Conservation (phyloP, 2,329 filamentous ascomycete genomes). For the Pestalotiopsis sp. region DNA sequence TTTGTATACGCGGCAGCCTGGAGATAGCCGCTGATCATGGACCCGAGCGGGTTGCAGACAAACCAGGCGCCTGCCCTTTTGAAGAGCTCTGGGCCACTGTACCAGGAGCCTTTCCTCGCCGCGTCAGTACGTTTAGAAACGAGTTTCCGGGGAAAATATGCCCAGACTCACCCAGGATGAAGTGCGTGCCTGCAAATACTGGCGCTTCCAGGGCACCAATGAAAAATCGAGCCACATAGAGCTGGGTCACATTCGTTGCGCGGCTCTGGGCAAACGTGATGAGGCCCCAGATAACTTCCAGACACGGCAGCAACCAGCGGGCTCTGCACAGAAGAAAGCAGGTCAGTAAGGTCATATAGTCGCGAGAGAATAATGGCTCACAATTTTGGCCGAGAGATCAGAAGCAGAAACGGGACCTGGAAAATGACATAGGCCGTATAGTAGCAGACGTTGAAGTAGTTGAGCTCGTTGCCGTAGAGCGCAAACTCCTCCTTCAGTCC, state of each 20-base stretch:
- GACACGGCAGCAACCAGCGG: slow-evolving; percentile 32
- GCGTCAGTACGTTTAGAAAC: neutral
- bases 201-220: slow-evolving; percentile 35
- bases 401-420: slow-evolving; percentile 33
- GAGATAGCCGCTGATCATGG: slow-evolving; percentile 36
- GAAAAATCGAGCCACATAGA: slow-evolving; percentile 33
- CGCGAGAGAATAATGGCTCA: slow-evolving; percentile 12
- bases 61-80: slow-evolving; percentile 32
- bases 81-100: slow-evolving; percentile 30
- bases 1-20: slow-evolving; percentile 26
- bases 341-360: neutral
- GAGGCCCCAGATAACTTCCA: slow-evolving; percentile 35
- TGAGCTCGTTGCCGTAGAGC: slow-evolving; percentile 41
- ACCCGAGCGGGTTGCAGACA: slow-evolving; percentile 28
- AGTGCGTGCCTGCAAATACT: slow-evolving; percentile 35
- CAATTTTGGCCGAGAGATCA: slow-evolving; percentile 33
- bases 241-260: slow-evolving; percentile 30
- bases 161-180: slow-evolving; percentile 26
- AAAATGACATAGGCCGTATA: slow-evolving; percentile 34
- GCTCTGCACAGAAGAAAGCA: slow-evolving; percentile 17
- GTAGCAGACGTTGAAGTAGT: slow-evolving; percentile 43
- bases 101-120: slow-evolving; percentile 25
- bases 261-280: slow-evolving; percentile 32
- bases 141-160: too few species aligned
- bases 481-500: slow-evolving; percentile 41